Evolutionary conservation across 2,329 filamentous ascomycete genomes (phyloP), one percentile per base, ranked within the genome.

Genomic region (Sporothrix pseudoabietina): DNA sequence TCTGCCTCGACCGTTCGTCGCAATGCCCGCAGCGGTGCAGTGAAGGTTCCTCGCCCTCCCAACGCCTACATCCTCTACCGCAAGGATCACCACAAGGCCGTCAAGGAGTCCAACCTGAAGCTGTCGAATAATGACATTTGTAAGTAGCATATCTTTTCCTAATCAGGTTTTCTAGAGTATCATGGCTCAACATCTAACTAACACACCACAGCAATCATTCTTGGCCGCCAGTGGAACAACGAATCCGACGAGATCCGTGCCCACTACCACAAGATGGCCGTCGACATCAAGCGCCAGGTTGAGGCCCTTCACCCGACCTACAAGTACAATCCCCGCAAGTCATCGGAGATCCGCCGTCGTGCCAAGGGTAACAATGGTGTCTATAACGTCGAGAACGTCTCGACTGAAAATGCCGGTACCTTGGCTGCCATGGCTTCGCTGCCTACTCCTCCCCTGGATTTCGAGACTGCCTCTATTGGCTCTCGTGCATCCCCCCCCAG

Each of bases 61-160:
- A 84, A 84, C 75, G 81, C 82, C 5, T 84, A 81, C 78, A 84
- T 84, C 54, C 76, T 84, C 22, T 84, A 83, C 68, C 82, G 83
- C 75, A 81, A 81, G 74, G 81, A 83, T 47, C 78, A 80, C 35
- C 82, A 84, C 75, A 77, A 77, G 19, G 59, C 77, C 12, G 76
- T 84, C 55, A 82, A 82, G 76, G 73, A 77, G 3, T 74, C 74
- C 19, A 79, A 82, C 63, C 81, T 82, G 2, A 77, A 76, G 16
- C 79, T 84, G 35, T 79, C 80, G 44, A 84, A 84, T 78, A 84
- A 83, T 66, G 79, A 83, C 69, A 83, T 84, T 65, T 84, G 82
- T 84, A 77, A 81, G 82, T 78, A 19, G 4, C n/a, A 10, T n/a
- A 61, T 7, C 3, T 12, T 19, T 41, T 9, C 3, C 39, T 5